Percentiles rank a stretch among this genome's conserved stretches.
phyloP scores from a whole-genome alignment of 1,139 yeast species.

The Sugiyamaella novakii region DNA sequence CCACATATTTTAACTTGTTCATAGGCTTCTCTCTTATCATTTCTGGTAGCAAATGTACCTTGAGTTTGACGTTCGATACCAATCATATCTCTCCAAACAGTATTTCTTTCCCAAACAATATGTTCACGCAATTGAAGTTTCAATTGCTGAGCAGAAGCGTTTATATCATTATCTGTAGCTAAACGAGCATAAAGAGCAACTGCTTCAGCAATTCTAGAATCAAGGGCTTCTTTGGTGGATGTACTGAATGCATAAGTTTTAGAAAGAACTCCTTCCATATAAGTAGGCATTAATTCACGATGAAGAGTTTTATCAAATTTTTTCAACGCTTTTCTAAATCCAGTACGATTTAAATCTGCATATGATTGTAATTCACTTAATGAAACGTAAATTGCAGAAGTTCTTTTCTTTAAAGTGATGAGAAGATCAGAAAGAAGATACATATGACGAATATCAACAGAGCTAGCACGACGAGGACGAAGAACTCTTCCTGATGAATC shows the following conservation, averaged over 20 bases:
- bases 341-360: constrained; percentile 80
- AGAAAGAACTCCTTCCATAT: constrained; percentile 43
- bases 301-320: constrained; percentile 84
- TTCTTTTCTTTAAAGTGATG: constrained; percentile 68
- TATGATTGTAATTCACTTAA: constrained; percentile 83
- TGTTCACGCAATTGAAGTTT: constrained; percentile 82
- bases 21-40: constrained; percentile 16
- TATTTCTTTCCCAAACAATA: constrained; percentile 94
- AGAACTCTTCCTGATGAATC: neutral
- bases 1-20: constrained; percentile 17
- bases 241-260: constrained; percentile 51
- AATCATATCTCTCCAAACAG: constrained; percentile 96
- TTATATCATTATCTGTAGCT: constrained; percentile 49
- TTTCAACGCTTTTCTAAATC: constrained; percentile 84
- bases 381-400: constrained; percentile 67
- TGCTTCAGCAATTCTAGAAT: constrained; percentile 52
- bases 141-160: constrained; percentile 64
- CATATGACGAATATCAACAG: constrained; percentile 16
- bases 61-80: constrained; percentile 77
- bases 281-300: constrained; percentile 56
- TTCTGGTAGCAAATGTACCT: constrained; percentile 23
- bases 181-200: constrained; percentile 52
- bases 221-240: constrained; percentile 51
- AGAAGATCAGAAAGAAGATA: constrained; percentile 32
- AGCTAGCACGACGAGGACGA: constrained; percentile 16